Evolutionary conservation across 371 early-diverging fungal genomes (phyloP).

Genomic region (Syncephalastrum sp.): DNA sequence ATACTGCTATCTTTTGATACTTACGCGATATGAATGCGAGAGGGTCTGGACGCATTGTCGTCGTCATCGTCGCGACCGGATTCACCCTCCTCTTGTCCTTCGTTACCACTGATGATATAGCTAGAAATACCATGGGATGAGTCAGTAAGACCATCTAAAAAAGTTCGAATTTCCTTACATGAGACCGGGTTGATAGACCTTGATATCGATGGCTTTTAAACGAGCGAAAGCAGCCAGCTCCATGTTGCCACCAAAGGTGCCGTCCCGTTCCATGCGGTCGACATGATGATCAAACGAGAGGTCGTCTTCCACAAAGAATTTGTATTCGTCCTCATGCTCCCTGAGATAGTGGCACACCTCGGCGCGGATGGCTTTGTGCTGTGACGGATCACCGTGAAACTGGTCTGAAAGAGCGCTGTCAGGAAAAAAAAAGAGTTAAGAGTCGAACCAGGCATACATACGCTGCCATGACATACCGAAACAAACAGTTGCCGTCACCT

Average conservation of each 20-base stretch:
- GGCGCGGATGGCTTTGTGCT: slow-evolving; percentile 59
- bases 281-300: slow-evolving; percentile 67
- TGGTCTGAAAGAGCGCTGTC: slow-evolving; percentile 75
- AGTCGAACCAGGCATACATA: too few species aligned
- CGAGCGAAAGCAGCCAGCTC: slow-evolving; percentile 85
- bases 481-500: slow-evolving; percentile 89
- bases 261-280: slow-evolving; percentile 67
- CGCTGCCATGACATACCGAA: slow-evolving; percentile 41
- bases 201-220: slow-evolving; percentile 62
- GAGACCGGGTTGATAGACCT: slow-evolving; percentile 78
- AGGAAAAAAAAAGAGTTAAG: slow-evolving; percentile 1
- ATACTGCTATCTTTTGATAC: slow-evolving; percentile 1
- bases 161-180: slow-evolving; percentile 33
- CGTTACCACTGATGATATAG: slow-evolving; percentile 67
- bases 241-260: slow-evolving; percentile 82
- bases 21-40: slow-evolving; percentile 72
- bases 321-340: slow-evolving; percentile 63
- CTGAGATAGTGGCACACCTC: slow-evolving; percentile 68
- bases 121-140: slow-evolving; percentile 11
- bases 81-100: slow-evolving; percentile 27
- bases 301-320: slow-evolving; percentile 71
- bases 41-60: slow-evolving; percentile 26
- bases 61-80: slow-evolving; percentile 21
- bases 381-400: slow-evolving; percentile 54
- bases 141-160: background rate